Evolutionary conservation across 176 grass and related monocot genomes (phyloP).

Genomic region (Eleusine indica): DNA sequence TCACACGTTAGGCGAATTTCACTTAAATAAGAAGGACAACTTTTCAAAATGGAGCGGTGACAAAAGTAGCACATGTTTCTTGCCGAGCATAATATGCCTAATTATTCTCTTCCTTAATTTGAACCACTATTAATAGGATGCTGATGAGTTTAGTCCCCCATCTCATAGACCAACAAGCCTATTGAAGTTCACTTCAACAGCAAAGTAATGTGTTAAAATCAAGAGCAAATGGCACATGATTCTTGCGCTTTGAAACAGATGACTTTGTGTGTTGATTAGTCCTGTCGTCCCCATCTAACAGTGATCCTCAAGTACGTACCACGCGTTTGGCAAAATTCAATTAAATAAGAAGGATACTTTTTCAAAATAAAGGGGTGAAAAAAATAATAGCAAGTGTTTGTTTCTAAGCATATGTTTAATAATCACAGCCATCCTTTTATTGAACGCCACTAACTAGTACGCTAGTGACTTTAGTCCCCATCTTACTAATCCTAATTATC

Average conservation of each 20-base stretch:
- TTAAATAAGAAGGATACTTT: neutral
- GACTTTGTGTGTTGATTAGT: too few species aligned
- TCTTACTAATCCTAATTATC: neutral
- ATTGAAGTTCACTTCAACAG: too few species aligned
- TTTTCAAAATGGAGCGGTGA: too few species aligned
- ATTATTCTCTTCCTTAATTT: too few species aligned
- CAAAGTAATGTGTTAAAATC: neutral
- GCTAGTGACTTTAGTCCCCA: neutral
- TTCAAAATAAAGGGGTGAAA: neutral
- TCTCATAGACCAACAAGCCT: too few species aligned
- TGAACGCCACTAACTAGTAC: neutral
- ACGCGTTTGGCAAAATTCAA: neutral
- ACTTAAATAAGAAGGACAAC: neutral
- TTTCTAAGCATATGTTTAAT: neutral
- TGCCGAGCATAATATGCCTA: too few species aligned
- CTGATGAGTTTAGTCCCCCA: too few species aligned
- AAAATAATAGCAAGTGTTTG: neutral
- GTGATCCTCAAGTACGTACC: neutral
- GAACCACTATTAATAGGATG: too few species aligned
- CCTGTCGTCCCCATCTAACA: neutral
- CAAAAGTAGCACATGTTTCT: too few species aligned
- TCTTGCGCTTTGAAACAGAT: too few species aligned
- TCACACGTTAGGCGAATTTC: neutral
- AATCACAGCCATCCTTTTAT: neutral
- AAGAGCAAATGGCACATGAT: neutral